A percentile compares a stretch with the other conserved stretches of the same genome.
phyloP scores from a whole-genome alignment of 139 green algal genomes.

The Chlorella sorokiniana region DNA sequence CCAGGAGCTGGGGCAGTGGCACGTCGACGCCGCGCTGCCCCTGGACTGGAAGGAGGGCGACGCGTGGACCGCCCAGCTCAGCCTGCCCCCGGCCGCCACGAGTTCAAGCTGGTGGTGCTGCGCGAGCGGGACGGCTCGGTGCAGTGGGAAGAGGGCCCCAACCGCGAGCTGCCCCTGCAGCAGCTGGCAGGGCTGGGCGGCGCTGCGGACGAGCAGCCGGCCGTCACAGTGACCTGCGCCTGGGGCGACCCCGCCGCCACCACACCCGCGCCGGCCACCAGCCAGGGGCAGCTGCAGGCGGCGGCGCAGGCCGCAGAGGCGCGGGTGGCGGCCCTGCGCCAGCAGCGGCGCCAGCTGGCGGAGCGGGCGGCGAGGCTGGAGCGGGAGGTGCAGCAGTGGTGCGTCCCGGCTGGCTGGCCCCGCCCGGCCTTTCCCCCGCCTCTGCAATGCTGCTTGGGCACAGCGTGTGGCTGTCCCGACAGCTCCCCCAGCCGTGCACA shows the following conservation, averaged over 20 bases:
- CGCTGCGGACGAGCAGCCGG: background rate
- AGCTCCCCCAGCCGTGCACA: background rate
- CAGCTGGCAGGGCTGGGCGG: background rate
- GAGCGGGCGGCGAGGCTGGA: background rate
- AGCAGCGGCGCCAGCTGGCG: background rate
- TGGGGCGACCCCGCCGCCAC: constrained; percentile 1
- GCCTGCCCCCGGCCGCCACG: background rate
- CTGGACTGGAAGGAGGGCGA: background rate
- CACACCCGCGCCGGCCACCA: background rate
- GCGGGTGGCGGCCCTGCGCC: background rate
- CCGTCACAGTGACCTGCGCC: background rate
- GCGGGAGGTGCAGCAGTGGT: background rate
- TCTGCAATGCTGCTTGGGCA: too few relatives aligned
- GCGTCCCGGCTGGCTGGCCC: background rate
- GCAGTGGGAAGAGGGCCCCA: constrained; percentile 1
- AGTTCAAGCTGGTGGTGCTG: constrained; percentile 11
- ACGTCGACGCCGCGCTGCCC: background rate
- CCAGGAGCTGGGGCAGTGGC: background rate
- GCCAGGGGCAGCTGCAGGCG: background rate
- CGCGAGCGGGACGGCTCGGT: background rate
- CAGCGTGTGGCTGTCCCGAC: background rate
- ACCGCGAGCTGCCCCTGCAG: constrained; percentile 7
- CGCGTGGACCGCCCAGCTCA: background rate
- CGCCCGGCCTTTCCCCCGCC: too few relatives aligned
- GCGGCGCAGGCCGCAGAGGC: background rate